These are phyloP conservation scores for Fusarium mundagurra DNA, from an alignment of 2,329 filamentous ascomycete genomes.

Conservation along the genomic window DNA sequence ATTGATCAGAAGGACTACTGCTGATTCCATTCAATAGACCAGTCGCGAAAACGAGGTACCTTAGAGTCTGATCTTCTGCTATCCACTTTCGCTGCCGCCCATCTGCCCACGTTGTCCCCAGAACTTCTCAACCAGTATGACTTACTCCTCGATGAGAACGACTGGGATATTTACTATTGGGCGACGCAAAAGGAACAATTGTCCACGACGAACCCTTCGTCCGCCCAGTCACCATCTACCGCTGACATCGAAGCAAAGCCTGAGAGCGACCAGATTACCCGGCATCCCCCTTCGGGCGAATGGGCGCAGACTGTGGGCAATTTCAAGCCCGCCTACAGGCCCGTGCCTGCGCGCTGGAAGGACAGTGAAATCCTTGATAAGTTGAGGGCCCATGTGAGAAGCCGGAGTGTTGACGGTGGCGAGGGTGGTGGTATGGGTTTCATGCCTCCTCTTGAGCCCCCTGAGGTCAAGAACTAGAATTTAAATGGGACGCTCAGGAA, in stretches of 20 bases:
- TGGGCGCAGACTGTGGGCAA: slow-evolving; percentile 97
- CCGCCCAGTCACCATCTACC: slow-evolving; percentile 31
- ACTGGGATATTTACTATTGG: slow-evolving; percentile 99
- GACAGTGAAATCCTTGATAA: slow-evolving; percentile 81
- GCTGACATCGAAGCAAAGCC: slow-evolving; percentile 29
- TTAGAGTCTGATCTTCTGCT: slow-evolving; percentile 96
- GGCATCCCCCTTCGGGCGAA: slow-evolving; percentile 69
- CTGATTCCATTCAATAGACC: slow-evolving; percentile 62
- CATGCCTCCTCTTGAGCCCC: slow-evolving; percentile 60
- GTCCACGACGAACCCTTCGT: slow-evolving; percentile 53
- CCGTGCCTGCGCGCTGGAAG: slow-evolving; percentile 87
- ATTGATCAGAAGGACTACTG: not conserved
- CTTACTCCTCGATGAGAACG: slow-evolving; percentile 95
- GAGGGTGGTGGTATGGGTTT: slow-evolving; percentile 63
- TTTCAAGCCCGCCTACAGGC: slow-evolving; percentile 92
- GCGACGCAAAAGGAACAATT: slow-evolving; percentile 80
- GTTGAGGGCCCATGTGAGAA: slow-evolving; percentile 82
- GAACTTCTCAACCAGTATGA: slow-evolving; percentile 86
- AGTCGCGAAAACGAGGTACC: slow-evolving; percentile 94
- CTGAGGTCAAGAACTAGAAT: not conserved
- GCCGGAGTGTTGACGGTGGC: slow-evolving; percentile 58
- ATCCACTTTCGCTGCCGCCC: slow-evolving; percentile 88
- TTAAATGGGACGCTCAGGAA: not conserved
- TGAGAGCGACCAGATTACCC: slow-evolving; percentile 47
- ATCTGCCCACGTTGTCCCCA: slow-evolving; percentile 78